Percentiles rank a stretch among this genome's conserved stretches.
These are phyloP conservation scores for Leishmania gerbilli DNA, from an alignment of 208 protist genomes.

Conservation along the genomic window DNA sequence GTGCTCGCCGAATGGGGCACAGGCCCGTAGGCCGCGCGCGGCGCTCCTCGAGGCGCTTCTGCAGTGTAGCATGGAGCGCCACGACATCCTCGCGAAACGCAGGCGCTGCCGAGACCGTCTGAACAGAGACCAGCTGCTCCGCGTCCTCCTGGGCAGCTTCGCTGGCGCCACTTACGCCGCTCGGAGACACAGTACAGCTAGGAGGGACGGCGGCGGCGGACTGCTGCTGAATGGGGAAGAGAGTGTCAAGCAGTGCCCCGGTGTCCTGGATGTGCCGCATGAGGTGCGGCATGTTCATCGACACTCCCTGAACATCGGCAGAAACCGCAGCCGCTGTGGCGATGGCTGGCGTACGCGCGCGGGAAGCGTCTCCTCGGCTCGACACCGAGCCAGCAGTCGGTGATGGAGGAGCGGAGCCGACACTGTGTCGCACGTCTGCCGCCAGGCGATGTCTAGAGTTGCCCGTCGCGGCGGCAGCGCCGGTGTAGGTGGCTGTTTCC, in stretches of 20 bases:
- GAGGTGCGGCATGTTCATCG: conserved; percentile 34
- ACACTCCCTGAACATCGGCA: not conserved
- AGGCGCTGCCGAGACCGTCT: conserved; percentile 66
- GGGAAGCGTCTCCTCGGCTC: not conserved
- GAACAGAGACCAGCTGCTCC: conserved; percentile 16
- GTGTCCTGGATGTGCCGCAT: conserved; percentile 43
- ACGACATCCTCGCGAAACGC: conserved; percentile 71
- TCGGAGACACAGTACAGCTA: not conserved
- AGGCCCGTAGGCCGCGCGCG: conserved; percentile 96
- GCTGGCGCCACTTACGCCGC: not conserved
- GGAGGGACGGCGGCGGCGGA: not conserved
- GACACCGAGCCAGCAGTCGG: conserved; percentile 6
- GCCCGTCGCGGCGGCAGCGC: not conserved
- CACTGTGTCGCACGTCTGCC: not conserved
- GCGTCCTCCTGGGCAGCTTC: not conserved
- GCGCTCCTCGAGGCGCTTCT: conserved; percentile 84
- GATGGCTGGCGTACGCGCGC: not conserved
- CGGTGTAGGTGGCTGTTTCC: not conserved
- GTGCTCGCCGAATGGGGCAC: conserved; percentile 96
- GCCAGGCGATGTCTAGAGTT: conserved; percentile 3
- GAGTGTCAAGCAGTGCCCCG: conserved; percentile 52
- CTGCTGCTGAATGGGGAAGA: conserved; percentile 46
- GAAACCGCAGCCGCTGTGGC: conserved; percentile 13
- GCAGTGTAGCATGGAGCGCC: conserved; percentile 90
- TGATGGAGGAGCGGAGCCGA: conserved; percentile 12